Conservation (phyloP, 495 filamentous ascomycete genomes). For the Aspergillus biplanus region DNA sequence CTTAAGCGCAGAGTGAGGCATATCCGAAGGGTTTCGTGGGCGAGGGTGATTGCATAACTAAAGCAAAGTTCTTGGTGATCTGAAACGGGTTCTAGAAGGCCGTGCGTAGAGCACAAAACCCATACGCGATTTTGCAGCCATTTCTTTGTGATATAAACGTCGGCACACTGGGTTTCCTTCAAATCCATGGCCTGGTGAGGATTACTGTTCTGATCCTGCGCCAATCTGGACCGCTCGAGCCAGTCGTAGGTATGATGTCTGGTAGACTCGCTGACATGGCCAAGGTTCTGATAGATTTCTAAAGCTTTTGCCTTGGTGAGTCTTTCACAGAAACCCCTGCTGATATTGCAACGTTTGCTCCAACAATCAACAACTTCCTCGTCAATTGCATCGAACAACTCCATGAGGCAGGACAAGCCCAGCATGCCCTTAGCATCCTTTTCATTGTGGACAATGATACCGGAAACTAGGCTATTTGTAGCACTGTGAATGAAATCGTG, state of each 20-base stretch:
- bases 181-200: constrained; percentile 50
- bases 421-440: constrained; percentile 50
- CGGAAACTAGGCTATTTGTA: constrained; percentile 43
- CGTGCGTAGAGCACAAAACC: constrained; percentile 65
- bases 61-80: constrained; percentile 65
- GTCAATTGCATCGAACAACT: constrained; percentile 47
- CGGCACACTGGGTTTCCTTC: constrained; percentile 68
- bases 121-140: constrained; percentile 86
- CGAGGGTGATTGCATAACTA: constrained; percentile 70
- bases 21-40: constrained; percentile 64
- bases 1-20: constrained; percentile 64
- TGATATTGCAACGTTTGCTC: constrained; percentile 43
- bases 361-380: constrained; percentile 49
- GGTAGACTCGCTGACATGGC: constrained; percentile 36
- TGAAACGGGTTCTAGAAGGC: constrained; percentile 52
- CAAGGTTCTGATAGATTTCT: constrained; percentile 42
- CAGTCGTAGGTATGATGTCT: constrained; percentile 62
- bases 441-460: constrained; percentile 50
- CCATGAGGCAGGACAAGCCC: constrained; percentile 46
- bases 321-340: constrained; percentile 37
- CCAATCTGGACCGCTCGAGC: constrained; percentile 57
- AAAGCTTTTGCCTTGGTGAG: constrained; percentile 42
- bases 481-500: constrained; percentile 46
- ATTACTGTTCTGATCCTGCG: constrained; percentile 27
- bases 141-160: constrained; percentile 73